Base-by-base conservation (phyloP, 2,329 filamentous ascomycete species). In the Nothopassalora personata region DNA sequence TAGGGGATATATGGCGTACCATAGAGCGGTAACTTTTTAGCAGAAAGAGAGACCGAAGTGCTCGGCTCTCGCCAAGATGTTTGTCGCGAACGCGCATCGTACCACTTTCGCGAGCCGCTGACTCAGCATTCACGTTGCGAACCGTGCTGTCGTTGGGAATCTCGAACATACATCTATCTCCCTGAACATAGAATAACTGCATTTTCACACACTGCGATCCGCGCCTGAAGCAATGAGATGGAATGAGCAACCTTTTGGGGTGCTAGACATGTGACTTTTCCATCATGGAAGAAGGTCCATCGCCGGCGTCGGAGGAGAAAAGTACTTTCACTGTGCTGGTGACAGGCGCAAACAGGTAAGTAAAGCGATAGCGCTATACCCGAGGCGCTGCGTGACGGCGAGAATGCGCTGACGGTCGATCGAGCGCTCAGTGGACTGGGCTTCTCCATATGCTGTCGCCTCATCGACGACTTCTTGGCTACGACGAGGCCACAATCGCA, bases 401-500 rank as follows among this genome's bases (percentile, higher is more conserved):
- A 46, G n/a, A 28, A 47, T 30, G 4, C 23, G 5, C 47, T 56
- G 18, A 39, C 30, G 13, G 9, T 33, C 27, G n/a, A n/a, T n/a
- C n/a, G n/a, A n/a, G n/a, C n/a, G 23, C 39, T 5, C 73, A 97
- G 93, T 72, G 93, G 93, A 61, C 85, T 97, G 48, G 93, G 93
- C 48, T 88, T 93, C 68, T 87, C 88, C 57, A 91, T 90, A 66
- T 89, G 89, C 72, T 85, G 89, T 70, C 89, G 91, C 61, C 81
- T 96, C 58, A 93, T 96, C 67, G 90, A 96, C 77, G 90, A 96
- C 69, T 97, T 96, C 78, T 84, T 96, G 60, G 77, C n/a, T n/a
- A n/a, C 80, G 60, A 84, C 84, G 11, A 86, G 85, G 36, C 83
- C 88, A 31, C 79, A 84, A 52, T 79, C 80, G 31, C 82, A 89